These are phyloP conservation scores for Eimeria maxima DNA, from an alignment of 169 alveolate genomes.

Conservation along the genomic window DNA sequence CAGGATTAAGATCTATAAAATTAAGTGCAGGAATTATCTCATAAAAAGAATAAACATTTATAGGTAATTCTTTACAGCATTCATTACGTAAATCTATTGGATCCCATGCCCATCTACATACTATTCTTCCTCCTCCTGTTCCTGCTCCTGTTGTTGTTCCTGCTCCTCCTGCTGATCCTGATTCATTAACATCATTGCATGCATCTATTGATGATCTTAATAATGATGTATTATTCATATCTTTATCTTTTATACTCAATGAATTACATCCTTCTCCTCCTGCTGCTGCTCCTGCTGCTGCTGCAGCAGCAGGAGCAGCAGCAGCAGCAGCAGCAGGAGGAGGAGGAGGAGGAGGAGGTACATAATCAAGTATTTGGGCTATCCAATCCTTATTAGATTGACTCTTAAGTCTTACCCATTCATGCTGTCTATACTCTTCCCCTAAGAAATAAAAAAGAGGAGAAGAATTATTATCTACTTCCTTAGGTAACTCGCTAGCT, in stretches of 20 bases:
- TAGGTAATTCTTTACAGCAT: conserved; percentile 59
- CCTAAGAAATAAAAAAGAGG: conserved; percentile 58
- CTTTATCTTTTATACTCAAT: too few species aligned
- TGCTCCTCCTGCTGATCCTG: conserved; percentile 24
- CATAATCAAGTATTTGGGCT: conserved; percentile 74
- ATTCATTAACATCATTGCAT: too few species aligned
- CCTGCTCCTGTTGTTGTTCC: conserved; percentile 23
- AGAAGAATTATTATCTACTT: neutral
- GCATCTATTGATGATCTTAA: too few species aligned
- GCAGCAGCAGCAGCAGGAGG: neutral
- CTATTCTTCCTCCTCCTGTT: conserved; percentile 55
- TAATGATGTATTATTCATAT: too few species aligned
- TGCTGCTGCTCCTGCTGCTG: neutral
- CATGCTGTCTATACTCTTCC: conserved; percentile 48
- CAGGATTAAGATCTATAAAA: conserved; percentile 76
- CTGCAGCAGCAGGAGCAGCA: neutral
- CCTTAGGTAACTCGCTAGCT: neutral
- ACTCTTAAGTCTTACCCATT: conserved; percentile 81
- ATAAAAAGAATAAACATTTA: conserved; percentile 58
- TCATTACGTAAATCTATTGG: conserved; percentile 60
- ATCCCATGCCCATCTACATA: conserved; percentile 84
- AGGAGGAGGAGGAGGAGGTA: conserved; percentile 10
- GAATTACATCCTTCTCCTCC: neutral
- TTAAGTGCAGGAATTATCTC: conserved; percentile 79
- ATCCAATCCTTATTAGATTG: conserved; percentile 77